phyloP scores from a whole-genome alignment of 257 asterid species.

The Solanum habrochaites region DNA sequence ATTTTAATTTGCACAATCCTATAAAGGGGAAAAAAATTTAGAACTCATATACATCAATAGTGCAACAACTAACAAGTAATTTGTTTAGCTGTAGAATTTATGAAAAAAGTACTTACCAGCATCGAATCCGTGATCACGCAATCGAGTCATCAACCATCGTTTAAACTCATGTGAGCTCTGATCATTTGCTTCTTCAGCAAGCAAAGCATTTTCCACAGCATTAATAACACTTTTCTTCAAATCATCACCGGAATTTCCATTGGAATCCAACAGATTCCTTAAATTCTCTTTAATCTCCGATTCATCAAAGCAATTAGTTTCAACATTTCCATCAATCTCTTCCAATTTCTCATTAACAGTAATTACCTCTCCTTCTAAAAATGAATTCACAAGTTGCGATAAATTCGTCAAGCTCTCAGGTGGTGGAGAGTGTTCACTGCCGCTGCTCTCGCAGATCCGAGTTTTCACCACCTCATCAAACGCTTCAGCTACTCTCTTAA shows the following conservation, averaged over 20 bases:
- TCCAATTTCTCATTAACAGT: neutral
- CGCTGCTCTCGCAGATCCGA: conserved; percentile 58
- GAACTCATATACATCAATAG: neutral
- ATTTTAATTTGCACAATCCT: conserved; percentile 84
- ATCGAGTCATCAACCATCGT: conserved; percentile 22
- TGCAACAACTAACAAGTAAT: neutral
- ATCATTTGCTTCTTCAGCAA: neutral
- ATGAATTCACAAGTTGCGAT: conserved; percentile 57
- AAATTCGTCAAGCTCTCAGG: conserved; percentile 19
- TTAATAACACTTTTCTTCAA: neutral
- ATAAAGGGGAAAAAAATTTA: neutral
- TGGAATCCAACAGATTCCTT: conserved; percentile 1
- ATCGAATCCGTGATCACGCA: conserved; percentile 20
- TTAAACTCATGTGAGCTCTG: conserved; percentile 7
- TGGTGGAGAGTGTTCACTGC: conserved; percentile 53
- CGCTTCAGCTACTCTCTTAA: conserved; percentile 45
- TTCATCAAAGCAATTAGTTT: neutral
- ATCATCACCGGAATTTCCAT: neutral
- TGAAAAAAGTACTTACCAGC: conserved; percentile 9
- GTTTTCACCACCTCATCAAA: conserved; percentile 49
- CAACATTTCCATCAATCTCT: neutral
- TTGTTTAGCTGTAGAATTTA: neutral
- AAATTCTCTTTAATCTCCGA: neutral
- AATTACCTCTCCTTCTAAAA: conserved; percentile 8
- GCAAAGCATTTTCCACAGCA: conserved; percentile 6